Base-by-base conservation (phyloP, 306 rosid genomes). In the Crotalaria pallida region DNA sequence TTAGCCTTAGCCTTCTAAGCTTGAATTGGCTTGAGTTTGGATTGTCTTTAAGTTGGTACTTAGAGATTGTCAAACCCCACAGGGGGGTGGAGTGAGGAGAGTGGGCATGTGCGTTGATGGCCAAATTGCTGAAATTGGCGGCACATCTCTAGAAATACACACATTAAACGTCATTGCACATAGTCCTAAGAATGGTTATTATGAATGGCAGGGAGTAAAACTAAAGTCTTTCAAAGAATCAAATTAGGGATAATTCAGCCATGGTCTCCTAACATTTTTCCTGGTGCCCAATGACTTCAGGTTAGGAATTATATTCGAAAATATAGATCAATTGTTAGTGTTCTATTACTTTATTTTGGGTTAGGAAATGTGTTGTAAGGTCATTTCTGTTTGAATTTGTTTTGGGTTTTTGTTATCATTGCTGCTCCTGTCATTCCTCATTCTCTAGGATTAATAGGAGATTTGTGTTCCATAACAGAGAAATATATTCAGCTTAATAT, bases 261-360 rank as follows among this genome's bases (percentile, higher is more conserved):
- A 58, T 45, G 45, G 76, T 71, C 65, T 59, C 59, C 69, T 48
- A 59, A 12, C 69, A 33, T 71, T 57, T 56, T 58, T 47, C 47
- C 47, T 40, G 43, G 56, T 50, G 19, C 6, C 13, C 27, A 50
- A n/a, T 10, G 10, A 8, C 13, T 18, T 18, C 26, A 17, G 10
- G 41, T 65, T 45, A 9, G 10, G 70, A 18, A 23, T 65, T 65
- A 23, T 44, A 24, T 64, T 64, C 18, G 24, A 63, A 12, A 6
- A 7, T 15, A 41, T 44, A 24, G 41, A 64, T 44, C 51, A 15
- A n/a, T 7, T 44, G 56, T 8, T 24, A 23, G 26, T 65, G 26
- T 24, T 26, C 6, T 45, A 3, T 26, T 7, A 13, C 15, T 41
- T 24, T 29, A 10, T 9, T 15, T 65, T 26, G 41, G 41, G 16